Base-by-base conservation (phyloP, 2,329 filamentous ascomycete species). In the Cercospora zeina region DNA sequence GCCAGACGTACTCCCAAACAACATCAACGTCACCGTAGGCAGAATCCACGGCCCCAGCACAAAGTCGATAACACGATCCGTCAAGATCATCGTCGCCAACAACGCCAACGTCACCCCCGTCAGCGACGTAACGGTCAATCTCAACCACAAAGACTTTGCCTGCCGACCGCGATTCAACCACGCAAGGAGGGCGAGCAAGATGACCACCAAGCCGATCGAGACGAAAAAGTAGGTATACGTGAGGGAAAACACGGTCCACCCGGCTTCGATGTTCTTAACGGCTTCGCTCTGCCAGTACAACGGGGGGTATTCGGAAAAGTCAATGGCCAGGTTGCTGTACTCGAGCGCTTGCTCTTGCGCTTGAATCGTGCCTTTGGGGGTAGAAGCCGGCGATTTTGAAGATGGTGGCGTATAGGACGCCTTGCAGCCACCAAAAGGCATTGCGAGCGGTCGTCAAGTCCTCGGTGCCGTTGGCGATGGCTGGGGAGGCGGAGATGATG, bases 171-270 rank as follows among this genome's bases (percentile, higher is more conserved):
- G 62, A 30, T 64, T 69, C 39, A 71, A 36, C 2, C 57, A 47
- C 8, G 71, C 70, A 1, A 76, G 64, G 1, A 70, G 67, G 21
- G 75, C 66, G 60, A 68, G 70, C 13, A 73, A 66, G 24, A 76
- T 67, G 10, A 71, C 42, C 1, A 71, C 67, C 3, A 66, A 66
- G 2, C 69, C 71, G 54, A 71, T 68, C 11, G 69, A 50, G 27
- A 73, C 62, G 55, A 71, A 73, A 27, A 73, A 69, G 53, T 71
- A 73, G 1, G 61, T 54, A 27, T 67, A 68, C 0, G 75, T 72
- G 13, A 77, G 58, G 4, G 70, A 63, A 42, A 65, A 67, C 6
- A 69, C 63, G 1, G 50, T 37, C 21, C 27, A 61, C 1, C 54
- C 30, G 27, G 61, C 59, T 4, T 31, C 55, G 21, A 57, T 33